Conservation (phyloP, 345 rosid genomes). For the Salix caprea region DNA sequence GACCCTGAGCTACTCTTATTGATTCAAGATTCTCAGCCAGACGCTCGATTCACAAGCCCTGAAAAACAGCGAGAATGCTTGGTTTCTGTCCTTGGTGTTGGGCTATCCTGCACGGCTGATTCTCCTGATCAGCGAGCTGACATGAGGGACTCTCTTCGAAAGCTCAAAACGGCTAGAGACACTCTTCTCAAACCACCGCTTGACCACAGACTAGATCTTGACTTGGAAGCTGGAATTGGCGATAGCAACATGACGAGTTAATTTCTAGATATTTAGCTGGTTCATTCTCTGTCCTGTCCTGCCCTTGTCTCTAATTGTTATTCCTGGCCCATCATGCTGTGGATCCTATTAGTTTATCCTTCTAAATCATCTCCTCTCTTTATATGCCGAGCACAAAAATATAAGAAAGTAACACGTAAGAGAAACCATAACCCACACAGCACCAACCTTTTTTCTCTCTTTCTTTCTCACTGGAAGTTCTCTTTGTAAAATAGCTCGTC, state of each 20-base stretch:
- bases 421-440: too few species aligned
- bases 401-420: too few species aligned
- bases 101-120: constrained; percentile 32
- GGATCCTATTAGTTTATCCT: too few species aligned
- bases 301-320: neutral
- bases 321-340: too few species aligned
- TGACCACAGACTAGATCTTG: neutral
- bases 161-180: constrained; percentile 24
- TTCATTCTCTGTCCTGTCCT: neutral
- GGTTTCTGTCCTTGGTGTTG: constrained; percentile 33
- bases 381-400: too few species aligned
- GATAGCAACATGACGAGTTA: neutral
- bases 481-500: too few species aligned
- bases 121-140: constrained; percentile 35
- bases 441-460: too few species aligned
- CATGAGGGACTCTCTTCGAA: constrained; percentile 37
- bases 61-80: constrained; percentile 20
- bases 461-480: too few species aligned
- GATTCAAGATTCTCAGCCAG: neutral
- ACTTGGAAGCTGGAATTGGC: neutral
- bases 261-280: neutral
- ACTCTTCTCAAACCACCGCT: neutral
- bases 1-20: constrained; percentile 30
- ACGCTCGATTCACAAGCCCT: neutral
- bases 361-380: too few species aligned